Conservation (phyloP, 2,329 filamentous ascomycete species). For the Alternaria brassicicola region DNA sequence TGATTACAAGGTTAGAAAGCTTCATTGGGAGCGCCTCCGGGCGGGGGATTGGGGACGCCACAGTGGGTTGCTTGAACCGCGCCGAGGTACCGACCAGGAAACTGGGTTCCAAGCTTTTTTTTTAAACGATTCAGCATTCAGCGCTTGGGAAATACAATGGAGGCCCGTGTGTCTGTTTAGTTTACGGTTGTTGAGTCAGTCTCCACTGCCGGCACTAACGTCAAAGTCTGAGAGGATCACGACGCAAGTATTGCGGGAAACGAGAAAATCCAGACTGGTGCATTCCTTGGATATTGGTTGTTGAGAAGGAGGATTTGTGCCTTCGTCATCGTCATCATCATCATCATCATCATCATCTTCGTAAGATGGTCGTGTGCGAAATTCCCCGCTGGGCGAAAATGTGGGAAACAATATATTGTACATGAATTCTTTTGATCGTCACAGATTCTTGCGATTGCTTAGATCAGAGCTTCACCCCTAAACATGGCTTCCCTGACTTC, state of each 20-base stretch:
- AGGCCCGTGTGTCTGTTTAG: background rate
- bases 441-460: background rate
- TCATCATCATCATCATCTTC: background rate
- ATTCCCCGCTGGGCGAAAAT: background rate
- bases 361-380: background rate
- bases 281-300: background rate
- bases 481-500: slow-evolving; percentile 82
- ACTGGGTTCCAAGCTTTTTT: background rate
- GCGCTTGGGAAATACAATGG: background rate
- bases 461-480: slow-evolving; percentile 57
- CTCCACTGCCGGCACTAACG: background rate
- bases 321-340: background rate
- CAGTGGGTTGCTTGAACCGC: background rate
- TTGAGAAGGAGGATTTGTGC: background rate
- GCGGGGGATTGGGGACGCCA: background rate
- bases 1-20: background rate
- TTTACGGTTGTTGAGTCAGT: background rate
- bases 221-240: background rate
- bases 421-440: background rate
- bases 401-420: background rate
- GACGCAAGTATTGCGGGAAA: background rate
- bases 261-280: background rate
- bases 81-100: background rate
- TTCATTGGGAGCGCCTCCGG: background rate
- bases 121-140: background rate